Base-by-base conservation (phyloP, 768 basidiomycete species). In the Serendipita sp. region DNA sequence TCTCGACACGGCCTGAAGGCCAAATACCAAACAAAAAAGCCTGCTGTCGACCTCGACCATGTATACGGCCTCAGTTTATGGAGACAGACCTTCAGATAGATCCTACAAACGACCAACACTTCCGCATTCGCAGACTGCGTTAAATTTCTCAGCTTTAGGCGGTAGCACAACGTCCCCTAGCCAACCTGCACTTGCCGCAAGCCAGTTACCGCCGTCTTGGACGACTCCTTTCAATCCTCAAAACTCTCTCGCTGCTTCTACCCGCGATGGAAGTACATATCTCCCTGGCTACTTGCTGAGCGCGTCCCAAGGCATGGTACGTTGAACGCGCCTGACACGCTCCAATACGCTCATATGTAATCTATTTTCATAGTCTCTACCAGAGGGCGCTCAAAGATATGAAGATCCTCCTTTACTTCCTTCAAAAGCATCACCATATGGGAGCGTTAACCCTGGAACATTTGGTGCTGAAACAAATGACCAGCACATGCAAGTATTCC, bases 391-490 rank as follows among this genome's bases (percentile, higher is more conserved):
- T 64, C 83, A 84, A 70, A 81, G 86, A 33, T 76, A 80, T 13
- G 87, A 89, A 66, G 88, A 91, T 65, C 78, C 81, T 48, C 87
- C 88, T 2, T 76, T 87, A 11, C 83, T 91, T 15, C 83, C 81
- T 66, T 88, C 87, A 0, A 90, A 90, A 89, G 85, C 71, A 80
- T 84, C 65, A 80, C 80, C 3, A 76, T 88, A 16, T 78, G 85
- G 18, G 79, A 85, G 64, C 80, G 83, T 11, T 76, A 83, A 23
- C 77, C 83, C 1, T 79, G 83, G 16, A 86, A 88, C 66, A 8
- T 89, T 88, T 74, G 88, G 88, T 1, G 83, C 86, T 75, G 87
- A 88, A 66, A 88, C 88, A 23, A 88, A 71, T 87, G 81, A 67
- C 78, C 83, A 44, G 79, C 81, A 84, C 83, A 65, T 44, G 76